These are phyloP conservation scores for Mycosphaerella sp. DNA, from an alignment of 2,329 filamentous ascomycete species.

Conservation along the genomic window DNA sequence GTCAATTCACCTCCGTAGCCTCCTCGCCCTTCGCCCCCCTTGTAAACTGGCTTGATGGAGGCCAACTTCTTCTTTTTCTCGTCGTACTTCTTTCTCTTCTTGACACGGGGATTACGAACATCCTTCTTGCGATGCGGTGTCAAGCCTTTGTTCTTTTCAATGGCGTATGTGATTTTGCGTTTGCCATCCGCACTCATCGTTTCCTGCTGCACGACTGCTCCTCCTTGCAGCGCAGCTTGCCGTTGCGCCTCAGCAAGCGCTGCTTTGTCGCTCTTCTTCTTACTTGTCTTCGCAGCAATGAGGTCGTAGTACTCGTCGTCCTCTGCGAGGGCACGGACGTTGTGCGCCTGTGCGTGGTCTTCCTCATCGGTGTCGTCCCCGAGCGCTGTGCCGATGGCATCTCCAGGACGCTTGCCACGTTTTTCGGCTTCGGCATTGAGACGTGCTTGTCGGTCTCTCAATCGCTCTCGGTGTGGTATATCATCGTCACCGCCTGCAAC, in stretches of 20 bases:
- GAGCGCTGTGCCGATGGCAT: slow-evolving; percentile 56
- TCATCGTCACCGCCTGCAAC: slow-evolving; percentile 74
- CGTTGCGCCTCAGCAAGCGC: slow-evolving; percentile 54
- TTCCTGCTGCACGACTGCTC: slow-evolving; percentile 59
- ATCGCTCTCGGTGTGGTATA: slow-evolving; percentile 80
- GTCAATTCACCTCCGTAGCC: slow-evolving; percentile 88
- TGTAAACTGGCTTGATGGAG: slow-evolving; percentile 78
- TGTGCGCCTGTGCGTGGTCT: slow-evolving; percentile 49
- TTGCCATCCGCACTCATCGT: slow-evolving; percentile 76
- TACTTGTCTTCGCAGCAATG: slow-evolving; percentile 60
- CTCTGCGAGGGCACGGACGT: slow-evolving; percentile 43
- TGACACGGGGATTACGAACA: slow-evolving; percentile 87
- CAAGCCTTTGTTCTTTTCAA: slow-evolving; percentile 96
- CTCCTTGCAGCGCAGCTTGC: slow-evolving; percentile 50
- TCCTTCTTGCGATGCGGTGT: slow-evolving; percentile 89
- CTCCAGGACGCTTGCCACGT: slow-evolving; percentile 60
- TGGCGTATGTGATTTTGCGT: slow-evolving; percentile 84
- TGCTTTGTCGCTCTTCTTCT: slow-evolving; percentile 68
- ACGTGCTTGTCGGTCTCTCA: slow-evolving; percentile 76
- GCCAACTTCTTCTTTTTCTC: slow-evolving; percentile 96
- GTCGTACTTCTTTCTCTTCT: slow-evolving; percentile 96
- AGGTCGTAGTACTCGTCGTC: slow-evolving; percentile 85
- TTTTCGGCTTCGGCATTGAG: slow-evolving; percentile 84
- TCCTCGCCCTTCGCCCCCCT: slow-evolving; percentile 74
- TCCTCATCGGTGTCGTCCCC: slow-evolving; percentile 65